A percentile compares a stretch with the other conserved stretches of the same genome.
phyloP scores from a whole-genome alignment of 768 basidiomycete genomes.

The Favolaschia claudopus region DNA sequence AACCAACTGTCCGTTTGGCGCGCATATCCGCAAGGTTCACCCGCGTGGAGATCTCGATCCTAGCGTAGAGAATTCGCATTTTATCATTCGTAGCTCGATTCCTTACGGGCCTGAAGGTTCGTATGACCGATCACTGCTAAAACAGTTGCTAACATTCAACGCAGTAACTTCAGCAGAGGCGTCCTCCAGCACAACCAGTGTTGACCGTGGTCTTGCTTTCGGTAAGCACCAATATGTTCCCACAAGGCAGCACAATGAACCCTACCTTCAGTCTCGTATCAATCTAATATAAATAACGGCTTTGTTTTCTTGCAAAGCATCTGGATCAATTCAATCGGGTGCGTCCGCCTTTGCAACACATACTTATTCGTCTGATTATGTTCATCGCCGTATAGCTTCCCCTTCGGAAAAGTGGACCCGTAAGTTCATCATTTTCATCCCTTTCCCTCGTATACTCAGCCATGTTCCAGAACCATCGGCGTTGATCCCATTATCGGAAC shows the following conservation, averaged over 20 bases:
- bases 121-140: too few relatives aligned
- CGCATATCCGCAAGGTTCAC: conserved; percentile 39
- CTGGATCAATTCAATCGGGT: conserved; percentile 25
- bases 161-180: conserved; percentile 19
- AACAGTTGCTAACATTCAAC: too few relatives aligned
- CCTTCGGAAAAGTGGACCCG: conserved; percentile 25
- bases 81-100: conserved; percentile 42
- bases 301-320: conserved; percentile 25
- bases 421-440: neutral
- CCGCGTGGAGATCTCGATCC: conserved; percentile 35
- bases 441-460: neutral
- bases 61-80: conserved; percentile 20
- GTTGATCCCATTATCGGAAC: conserved; percentile 28
- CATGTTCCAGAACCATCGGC: conserved; percentile 10
- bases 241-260: neutral
- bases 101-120: conserved; percentile 40
- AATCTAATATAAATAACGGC: conserved; percentile 24
- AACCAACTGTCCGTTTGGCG: conserved; percentile 39
- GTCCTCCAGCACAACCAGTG: conserved; percentile 9
- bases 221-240: conserved; percentile 1
- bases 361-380: neutral
- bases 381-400: conserved; percentile 12
- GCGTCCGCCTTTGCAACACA: neutral
- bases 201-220: conserved; percentile 28
- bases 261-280: conserved; percentile 19